Conservation (phyloP, 2,329 filamentous ascomycete genomes). For the Claviceps capensis region DNA sequence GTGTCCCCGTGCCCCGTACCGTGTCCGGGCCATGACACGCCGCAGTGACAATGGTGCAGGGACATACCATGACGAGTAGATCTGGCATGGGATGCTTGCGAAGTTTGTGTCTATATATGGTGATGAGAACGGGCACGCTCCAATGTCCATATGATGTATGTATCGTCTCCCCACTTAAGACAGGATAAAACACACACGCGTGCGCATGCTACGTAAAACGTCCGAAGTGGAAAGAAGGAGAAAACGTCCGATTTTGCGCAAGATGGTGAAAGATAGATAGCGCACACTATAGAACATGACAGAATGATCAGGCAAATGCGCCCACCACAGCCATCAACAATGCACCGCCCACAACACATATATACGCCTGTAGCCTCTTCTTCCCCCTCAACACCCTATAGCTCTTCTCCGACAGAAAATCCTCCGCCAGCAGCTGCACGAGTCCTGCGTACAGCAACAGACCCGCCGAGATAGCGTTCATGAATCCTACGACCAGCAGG, state of each 20-base stretch:
- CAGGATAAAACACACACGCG: too few species aligned
- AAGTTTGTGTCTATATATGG: too few species aligned
- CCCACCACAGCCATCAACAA: slow-evolving; percentile 58
- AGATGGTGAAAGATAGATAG: background rate
- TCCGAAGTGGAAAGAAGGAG: background rate
- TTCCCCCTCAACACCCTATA: slow-evolving; percentile 51
- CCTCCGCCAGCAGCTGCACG: slow-evolving; percentile 73
- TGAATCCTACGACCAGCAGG: slow-evolving; percentile 69
- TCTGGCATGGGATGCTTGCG: too few species aligned
- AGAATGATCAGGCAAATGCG: slow-evolving; percentile 46
- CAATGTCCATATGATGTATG: too few species aligned
- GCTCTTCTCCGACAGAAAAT: slow-evolving; percentile 66
- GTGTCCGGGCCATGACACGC: too few species aligned
- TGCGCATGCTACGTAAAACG: too few species aligned
- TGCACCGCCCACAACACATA: slow-evolving; percentile 50
- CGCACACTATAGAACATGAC: background rate
- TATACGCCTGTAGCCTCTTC: slow-evolving; percentile 47
- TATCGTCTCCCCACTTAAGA: too few species aligned
- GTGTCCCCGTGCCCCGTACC: too few species aligned
- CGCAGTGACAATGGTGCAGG: too few species aligned
- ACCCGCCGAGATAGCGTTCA: slow-evolving; percentile 75
- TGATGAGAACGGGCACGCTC: too few species aligned
- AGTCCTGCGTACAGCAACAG: slow-evolving; percentile 70
- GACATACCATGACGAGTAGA: too few species aligned
- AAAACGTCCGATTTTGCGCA: too few species aligned